Evolutionary conservation across 1,284 basidiomycete species (phyloP).

Genomic region (Moesziomyces antarcticus): DNA sequence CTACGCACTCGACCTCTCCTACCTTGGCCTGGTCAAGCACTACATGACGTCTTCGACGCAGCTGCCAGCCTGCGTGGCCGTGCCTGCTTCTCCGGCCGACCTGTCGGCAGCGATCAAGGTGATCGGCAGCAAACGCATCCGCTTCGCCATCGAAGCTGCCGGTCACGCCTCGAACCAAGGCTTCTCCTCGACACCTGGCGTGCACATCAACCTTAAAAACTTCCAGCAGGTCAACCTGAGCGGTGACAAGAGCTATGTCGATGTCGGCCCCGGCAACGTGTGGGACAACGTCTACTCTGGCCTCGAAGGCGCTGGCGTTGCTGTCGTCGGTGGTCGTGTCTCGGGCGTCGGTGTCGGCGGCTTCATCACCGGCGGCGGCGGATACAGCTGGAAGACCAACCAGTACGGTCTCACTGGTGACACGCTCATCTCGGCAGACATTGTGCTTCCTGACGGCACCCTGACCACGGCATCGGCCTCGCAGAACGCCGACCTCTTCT

Average conservation of each 20-base stretch:
- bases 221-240: conserved; percentile 48
- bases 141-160: conserved; percentile 48
- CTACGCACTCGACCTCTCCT: conserved; percentile 35
- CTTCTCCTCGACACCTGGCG: conserved; percentile 52
- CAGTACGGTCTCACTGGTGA: conserved; percentile 55
- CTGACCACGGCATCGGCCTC: conserved; percentile 37
- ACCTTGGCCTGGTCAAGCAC: conserved; percentile 25
- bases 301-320: conserved; percentile 33
- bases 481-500: conserved; percentile 50
- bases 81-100: conserved; percentile 42
- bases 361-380: conserved; percentile 53
- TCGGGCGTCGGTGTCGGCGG: conserved; percentile 56
- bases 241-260: conserved; percentile 47
- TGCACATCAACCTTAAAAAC: conserved; percentile 46
- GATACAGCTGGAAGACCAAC: conserved; percentile 52
- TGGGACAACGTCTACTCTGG: conserved; percentile 56
- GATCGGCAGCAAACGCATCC: conserved; percentile 44
- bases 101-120: conserved; percentile 47
- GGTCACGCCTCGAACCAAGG: conserved; percentile 55
- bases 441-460: conserved; percentile 52
- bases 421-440: conserved; percentile 41
- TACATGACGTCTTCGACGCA: conserved; percentile 45
- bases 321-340: conserved; percentile 53
- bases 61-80: conserved; percentile 41
- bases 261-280: conserved; percentile 48